Percentiles rank a stretch among this genome's conserved stretches.
These are phyloP conservation scores for Filobasidium uniguttulatum DNA, from an alignment of 1,284 basidiomycete species.

Conservation along the genomic window DNA sequence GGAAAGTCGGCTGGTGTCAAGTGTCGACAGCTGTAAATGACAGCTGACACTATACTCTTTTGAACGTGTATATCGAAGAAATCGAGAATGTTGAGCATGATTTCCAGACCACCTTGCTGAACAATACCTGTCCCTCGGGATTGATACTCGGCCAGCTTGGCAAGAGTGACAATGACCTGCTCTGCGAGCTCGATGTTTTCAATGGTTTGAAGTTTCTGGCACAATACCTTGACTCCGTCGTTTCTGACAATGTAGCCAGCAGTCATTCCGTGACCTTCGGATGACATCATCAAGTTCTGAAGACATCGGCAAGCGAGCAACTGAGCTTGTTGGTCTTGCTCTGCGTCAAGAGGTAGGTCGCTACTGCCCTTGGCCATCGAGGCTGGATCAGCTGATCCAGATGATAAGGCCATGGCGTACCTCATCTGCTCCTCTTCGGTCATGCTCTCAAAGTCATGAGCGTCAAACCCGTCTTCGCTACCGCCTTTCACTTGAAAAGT, in stretches of 20 bases:
- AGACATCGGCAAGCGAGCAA: conserved; percentile 85
- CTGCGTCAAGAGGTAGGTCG: conserved; percentile 10
- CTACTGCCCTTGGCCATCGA: conserved; percentile 11
- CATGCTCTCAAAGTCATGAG: conserved; percentile 47
- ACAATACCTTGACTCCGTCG: conserved; percentile 84
- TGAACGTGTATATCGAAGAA: conserved; percentile 96
- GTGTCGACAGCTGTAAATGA: conserved; percentile 86
- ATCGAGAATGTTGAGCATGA: conserved; percentile 81
- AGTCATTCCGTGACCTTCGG: conserved; percentile 51
- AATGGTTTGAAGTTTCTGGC: conserved; percentile 88
- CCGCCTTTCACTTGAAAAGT: too few species aligned
- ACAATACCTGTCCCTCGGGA: conserved; percentile 74
- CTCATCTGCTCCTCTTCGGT: conserved; percentile 43
- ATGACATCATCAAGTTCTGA: conserved; percentile 65
- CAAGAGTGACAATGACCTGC: conserved; percentile 86
- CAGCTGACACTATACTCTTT: conserved; percentile 86
- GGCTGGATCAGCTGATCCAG: conserved; percentile 26
- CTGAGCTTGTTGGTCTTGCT: conserved; percentile 57
- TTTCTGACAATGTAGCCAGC: conserved; percentile 90
- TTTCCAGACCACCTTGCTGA: conserved; percentile 78
- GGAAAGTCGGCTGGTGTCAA: conserved; percentile 70
- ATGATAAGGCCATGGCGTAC: conserved; percentile 52
- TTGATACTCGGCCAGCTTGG: conserved; percentile 71
- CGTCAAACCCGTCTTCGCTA: too few species aligned
- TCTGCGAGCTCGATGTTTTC: conserved; percentile 93